Percentiles rank a stretch among this genome's conserved stretches.
Evolutionary conservation across 306 rosid species (phyloP).

Genomic region (Glycine latifolia): DNA sequence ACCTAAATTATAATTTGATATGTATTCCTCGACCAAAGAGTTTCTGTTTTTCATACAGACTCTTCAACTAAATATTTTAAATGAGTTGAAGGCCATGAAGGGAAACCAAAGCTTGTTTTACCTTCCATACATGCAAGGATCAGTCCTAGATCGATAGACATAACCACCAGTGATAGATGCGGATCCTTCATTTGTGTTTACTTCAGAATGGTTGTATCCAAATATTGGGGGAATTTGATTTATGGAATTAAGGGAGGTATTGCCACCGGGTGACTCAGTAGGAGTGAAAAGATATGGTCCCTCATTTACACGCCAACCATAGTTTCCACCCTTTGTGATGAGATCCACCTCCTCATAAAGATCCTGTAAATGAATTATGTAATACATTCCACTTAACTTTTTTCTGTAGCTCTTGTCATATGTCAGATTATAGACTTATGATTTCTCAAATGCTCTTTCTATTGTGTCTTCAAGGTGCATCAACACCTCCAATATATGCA

Average conservation of each 20-base stretch:
- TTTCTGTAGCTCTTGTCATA: neutral
- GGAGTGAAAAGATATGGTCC: slow-evolving; percentile 63
- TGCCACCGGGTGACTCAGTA: slow-evolving; percentile 61
- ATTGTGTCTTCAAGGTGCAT: too few relatives aligned
- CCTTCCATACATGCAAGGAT: slow-evolving; percentile 97
- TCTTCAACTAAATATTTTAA: neutral
- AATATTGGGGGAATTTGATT: slow-evolving; percentile 67
- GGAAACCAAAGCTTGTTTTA: slow-evolving; percentile 28
- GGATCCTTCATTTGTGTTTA: slow-evolving; percentile 76
- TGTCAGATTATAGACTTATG: neutral
- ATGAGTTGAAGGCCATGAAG: neutral
- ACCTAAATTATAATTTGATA: neutral
- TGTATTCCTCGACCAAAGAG: neutral
- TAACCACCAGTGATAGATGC: slow-evolving; percentile 93
- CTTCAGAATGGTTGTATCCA: slow-evolving; percentile 81
- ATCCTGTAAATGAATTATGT: slow-evolving; percentile 61
- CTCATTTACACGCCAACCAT: slow-evolving; percentile 88
- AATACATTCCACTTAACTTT: neutral
- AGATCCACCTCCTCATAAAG: slow-evolving; percentile 85
- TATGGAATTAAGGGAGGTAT: slow-evolving; percentile 61
- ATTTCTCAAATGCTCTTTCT: too few relatives aligned
- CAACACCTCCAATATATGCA: too few relatives aligned
- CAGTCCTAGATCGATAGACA: slow-evolving; percentile 78
- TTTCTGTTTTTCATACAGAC: too few relatives aligned
- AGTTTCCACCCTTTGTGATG: slow-evolving; percentile 93